Evolutionary conservation across 2,329 filamentous ascomycete species (phyloP), one percentile per base, ranked within the genome.

Genomic region (Cytospora leucostoma): DNA sequence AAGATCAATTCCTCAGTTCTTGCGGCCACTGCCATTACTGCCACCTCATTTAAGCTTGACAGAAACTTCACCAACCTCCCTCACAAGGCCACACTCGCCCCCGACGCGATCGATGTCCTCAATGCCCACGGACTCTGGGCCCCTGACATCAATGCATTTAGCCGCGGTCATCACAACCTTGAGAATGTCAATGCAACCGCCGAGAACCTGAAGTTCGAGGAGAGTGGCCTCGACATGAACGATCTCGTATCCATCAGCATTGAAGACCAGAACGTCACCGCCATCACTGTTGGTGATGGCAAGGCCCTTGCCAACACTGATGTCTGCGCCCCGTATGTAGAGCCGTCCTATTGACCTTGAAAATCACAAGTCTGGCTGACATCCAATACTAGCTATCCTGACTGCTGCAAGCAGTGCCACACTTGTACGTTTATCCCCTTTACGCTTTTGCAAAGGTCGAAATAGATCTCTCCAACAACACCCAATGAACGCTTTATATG

Each of bases 151-250:
- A 51, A 52, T 1, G 37, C 32, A 17, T 53, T 61, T 38, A 38
- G 32, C 59, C 38, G 59, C 32, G 32, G 47, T 19, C 51, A 61
- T 32, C 51, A 51, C 11, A 61, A 55, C 19, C 51, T 34, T 13
- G 38, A 37, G n/a, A 37, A 12, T 17, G 44, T 55, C 59, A 50
- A 55, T 37, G 40, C 8, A 10, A 55, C 32, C 19, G 38, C 54
- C 15, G 59, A 61, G 51, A 61, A 61, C 15, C 10, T 49, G 13
- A 61, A 55, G 33, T 61, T 55, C 13, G 38, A 61, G 40, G 40
- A 27, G 6, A 37, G 51, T 19, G 59, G 40, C 34, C 51, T 61
- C 15, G 15, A 61, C 19, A 50, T 61, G 33, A 49, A 55, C 51
- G 34, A 37, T 4, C 33, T 61, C 21, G 17, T 55, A 38, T 7